Evolutionary conservation across 1,139 yeast genomes (phyloP).

Genomic region (Geotrichum klebahnii): DNA sequence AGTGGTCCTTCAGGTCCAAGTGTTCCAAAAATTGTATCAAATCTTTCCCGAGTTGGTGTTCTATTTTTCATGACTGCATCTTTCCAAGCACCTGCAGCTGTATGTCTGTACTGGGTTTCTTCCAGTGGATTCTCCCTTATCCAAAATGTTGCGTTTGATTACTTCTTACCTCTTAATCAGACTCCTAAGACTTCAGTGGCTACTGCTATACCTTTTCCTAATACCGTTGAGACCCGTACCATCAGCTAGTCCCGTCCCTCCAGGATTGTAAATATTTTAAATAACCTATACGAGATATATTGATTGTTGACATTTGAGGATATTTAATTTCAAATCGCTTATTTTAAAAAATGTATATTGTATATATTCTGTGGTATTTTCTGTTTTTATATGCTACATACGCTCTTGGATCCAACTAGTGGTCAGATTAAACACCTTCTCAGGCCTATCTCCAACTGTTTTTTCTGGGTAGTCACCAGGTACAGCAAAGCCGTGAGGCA

Average conservation of each 20-base stretch:
- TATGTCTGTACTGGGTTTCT: slow-evolving; percentile 80
- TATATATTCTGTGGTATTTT: too few relatives aligned
- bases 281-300: too few relatives aligned
- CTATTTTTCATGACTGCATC: slow-evolving; percentile 79
- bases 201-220: slow-evolving; percentile 16
- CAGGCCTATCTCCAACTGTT: slow-evolving; percentile 37
- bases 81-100: slow-evolving; percentile 78
- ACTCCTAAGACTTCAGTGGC: slow-evolving; percentile 9
- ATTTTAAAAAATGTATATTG: not conserved
- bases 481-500: slow-evolving; percentile 45
- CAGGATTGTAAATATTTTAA: not conserved
- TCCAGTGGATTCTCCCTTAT: slow-evolving; percentile 71
- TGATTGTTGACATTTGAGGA: too few relatives aligned
- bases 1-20: slow-evolving; percentile 51
- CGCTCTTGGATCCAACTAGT: slow-evolving; percentile 27
- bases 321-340: too few relatives aligned
- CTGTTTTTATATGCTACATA: slow-evolving; percentile 1
- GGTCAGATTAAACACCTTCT: slow-evolving; percentile 29
- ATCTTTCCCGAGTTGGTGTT: slow-evolving; percentile 67
- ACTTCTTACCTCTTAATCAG: slow-evolving; percentile 49
- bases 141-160: slow-evolving; percentile 72
- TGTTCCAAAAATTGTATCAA: slow-evolving; percentile 53
- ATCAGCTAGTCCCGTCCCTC: not conserved
- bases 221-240: slow-evolving; percentile 9
- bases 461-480: slow-evolving; percentile 41